Base-by-base conservation (phyloP, 352 stramenopile genomes). In the Phytophthora pinifolia region DNA sequence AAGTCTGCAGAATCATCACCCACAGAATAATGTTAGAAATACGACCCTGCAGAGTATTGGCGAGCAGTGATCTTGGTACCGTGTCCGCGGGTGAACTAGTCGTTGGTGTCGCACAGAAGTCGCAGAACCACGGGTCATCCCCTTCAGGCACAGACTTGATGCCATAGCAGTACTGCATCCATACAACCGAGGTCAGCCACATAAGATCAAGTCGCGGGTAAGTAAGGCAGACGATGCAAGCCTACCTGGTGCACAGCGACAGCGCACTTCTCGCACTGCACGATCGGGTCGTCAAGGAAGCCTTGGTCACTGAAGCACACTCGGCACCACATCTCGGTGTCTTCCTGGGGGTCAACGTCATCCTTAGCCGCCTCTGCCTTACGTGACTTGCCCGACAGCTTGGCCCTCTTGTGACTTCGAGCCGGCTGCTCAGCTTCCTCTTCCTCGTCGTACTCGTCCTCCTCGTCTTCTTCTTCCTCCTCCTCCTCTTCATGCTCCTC, bases 221-320 rank as follows among this genome's bases (percentile, higher is more conserved):
- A 14, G 22, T 17, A 29, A n/a, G n/a, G n/a, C n/a, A 58, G 43
- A 39, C 2, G 2, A 5, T 1, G 9, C 27, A 47, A 29, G 25
- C 8, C 38, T 65, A 96, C 86, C 74, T 96, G 83, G 54, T 96
- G 86, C 36, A 94, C 83, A 13, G 84, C 85, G 29, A 91, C 83
- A 14, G 79, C 64, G 42, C 86, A 96, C 53, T 83, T 86, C 58
- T 96, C 86, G 45, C 86, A 96, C 53, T 94, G 82, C 6, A 96
- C 86, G 31, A 96, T 96, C 25, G 83, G 84, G 45, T 96, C 86
- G 54, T 94, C 84, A 49, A 88, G 69, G 51, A 86, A 96, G 9
- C 83, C 84, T 60, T 93, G 80, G 61, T 94, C 86, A 37, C 84
- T 92, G 48, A 91, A 94, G 64, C 86, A 96, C 35, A 96, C 86